Conservation (phyloP, 495 filamentous ascomycete species). For the Podospora comata region DNA sequence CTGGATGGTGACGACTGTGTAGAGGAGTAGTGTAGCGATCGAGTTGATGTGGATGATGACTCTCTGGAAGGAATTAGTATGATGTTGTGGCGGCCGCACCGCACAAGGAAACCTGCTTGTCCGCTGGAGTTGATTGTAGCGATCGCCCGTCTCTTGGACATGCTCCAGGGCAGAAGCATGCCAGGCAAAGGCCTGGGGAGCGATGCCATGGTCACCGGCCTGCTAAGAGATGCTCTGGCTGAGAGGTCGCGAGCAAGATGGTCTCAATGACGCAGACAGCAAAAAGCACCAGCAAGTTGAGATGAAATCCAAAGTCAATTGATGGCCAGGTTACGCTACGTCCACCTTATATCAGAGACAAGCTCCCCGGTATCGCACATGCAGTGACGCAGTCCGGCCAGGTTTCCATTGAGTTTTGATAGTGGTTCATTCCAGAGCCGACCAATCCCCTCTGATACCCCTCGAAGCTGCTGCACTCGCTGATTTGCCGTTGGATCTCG, state of each 20-base stretch:
- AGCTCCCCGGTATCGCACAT: constrained; percentile 23
- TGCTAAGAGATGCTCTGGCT: too few relatives aligned
- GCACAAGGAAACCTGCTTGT: background rate
- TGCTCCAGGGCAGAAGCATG: constrained; percentile 8
- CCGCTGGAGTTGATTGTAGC: background rate
- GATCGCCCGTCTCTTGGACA: background rate
- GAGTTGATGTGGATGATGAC: constrained; percentile 15
- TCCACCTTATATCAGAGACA: background rate
- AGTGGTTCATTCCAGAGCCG: constrained; percentile 8
- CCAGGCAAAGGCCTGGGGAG: constrained; percentile 13
- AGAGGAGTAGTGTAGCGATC: constrained; percentile 42
- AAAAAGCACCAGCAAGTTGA: background rate
- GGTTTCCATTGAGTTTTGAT: background rate
- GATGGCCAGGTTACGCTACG: background rate
- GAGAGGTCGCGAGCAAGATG: background rate
- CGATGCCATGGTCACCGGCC: constrained; percentile 12
- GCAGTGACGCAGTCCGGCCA: background rate
- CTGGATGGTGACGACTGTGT: constrained; percentile 36
- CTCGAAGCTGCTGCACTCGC: background rate
- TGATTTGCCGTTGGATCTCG: constrained; percentile 18
- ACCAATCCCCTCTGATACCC: constrained; percentile 16
- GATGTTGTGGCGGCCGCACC: background rate
- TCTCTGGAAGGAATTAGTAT: background rate
- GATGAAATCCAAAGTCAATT: background rate
- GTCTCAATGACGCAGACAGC: background rate